Base-by-base conservation (phyloP, 768 basidiomycete species). In the Russula griseocarnosa region DNA sequence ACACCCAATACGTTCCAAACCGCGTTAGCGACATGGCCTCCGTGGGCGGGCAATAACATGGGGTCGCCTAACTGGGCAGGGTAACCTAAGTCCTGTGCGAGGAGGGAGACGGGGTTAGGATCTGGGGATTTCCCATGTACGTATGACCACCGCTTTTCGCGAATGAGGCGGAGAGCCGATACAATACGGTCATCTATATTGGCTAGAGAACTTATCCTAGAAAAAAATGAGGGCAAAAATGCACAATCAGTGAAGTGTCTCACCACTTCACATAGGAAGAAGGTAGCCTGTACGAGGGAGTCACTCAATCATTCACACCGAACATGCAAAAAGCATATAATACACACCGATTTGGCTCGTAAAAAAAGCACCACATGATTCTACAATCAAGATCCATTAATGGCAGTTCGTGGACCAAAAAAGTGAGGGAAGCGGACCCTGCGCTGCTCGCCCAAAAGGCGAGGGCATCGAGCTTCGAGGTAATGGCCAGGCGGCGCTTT, bases 351-450 rank as follows among this genome's bases (percentile, higher is more conserved):
- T 82, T 77, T 5, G 90, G 88, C 70, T 86, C 78, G 69, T 92
- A 92, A 71, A 90, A 86, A 73, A 88, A 92, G 69, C 90, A 91
- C 90, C 90, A 92, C 88, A 92, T 91, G 59, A 92, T 90, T 70
- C 90, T 92, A 71, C 49, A 24, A 44, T 36, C 9, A n/a, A 50
- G 13, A 32, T 22, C 26, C 16, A 20, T 68, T 36, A 61, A 53
- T 50, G 16, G 14, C 26, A 26, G 10, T 30, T 46, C 6, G 32
- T 36, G 13, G 22, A 24, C 40, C 40, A n/a, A 36, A 28, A 26
- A 26, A 24, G 32, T 1, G 24, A 13, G n/a, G 11, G 34, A 36
- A 42, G 73, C 78, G 34, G 64, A 90, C 90, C 90, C 84, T 36
- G 88, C 86, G 63, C 87, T 88, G 68, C 84, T 84, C 16, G 81